These are phyloP conservation scores for Ailanthus altissimus DNA, from an alignment of 345 rosid species.

Conservation along the genomic window DNA sequence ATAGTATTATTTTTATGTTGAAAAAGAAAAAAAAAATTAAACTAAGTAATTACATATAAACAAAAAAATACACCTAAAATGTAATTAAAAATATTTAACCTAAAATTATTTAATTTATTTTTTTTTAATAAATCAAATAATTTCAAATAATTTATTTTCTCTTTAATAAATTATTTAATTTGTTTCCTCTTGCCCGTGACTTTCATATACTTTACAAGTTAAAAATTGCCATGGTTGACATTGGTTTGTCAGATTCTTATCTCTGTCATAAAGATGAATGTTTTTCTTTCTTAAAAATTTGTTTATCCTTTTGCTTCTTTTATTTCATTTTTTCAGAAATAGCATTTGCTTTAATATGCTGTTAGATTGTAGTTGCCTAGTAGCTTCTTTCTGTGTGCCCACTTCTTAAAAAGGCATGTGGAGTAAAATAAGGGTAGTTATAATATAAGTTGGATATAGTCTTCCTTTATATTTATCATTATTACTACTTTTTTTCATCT, in stretches of 20 bases:
- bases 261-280: slow-evolving; percentile 71
- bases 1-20: too few species aligned
- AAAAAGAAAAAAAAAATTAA: too few species aligned
- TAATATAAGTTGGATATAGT: background rate
- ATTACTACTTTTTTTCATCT: background rate
- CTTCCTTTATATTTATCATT: background rate
- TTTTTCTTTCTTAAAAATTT: background rate
- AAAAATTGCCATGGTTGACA: slow-evolving; percentile 80
- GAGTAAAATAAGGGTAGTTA: background rate
- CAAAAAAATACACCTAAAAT: too few species aligned
- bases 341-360: background rate
- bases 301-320: background rate
- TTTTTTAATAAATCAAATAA: too few species aligned
- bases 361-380: background rate
- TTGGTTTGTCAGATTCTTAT: slow-evolving; percentile 73
- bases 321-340: background rate
- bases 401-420: background rate
- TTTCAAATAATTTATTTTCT: too few species aligned
- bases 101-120: too few species aligned
- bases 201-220: slow-evolving; percentile 45
- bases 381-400: background rate
- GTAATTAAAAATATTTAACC: too few species aligned
- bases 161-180: too few species aligned
- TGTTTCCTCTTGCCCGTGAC: slow-evolving; percentile 21
- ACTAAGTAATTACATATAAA: too few species aligned